A percentile compares a stretch with the other conserved stretches of the same genome.
These are phyloP conservation scores for Emericellopsis terricola DNA, from an alignment of 495 filamentous ascomycete genomes.

Conservation along the genomic window DNA sequence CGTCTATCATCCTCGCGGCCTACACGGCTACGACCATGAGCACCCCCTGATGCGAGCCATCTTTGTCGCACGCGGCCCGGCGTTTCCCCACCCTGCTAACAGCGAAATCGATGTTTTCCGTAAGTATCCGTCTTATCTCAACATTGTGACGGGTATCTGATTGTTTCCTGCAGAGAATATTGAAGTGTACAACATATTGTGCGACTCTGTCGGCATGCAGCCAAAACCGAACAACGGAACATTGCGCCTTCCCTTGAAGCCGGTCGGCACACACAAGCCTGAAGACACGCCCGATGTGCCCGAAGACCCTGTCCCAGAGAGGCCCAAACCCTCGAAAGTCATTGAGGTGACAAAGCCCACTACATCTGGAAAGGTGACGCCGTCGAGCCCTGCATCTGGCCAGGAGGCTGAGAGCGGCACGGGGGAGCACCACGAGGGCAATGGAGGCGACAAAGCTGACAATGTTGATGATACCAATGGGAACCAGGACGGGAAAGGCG, in stretches of 20 bases:
- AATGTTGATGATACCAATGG: no score
- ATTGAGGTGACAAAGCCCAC: not conserved
- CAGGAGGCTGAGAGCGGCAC: constrained; percentile 1
- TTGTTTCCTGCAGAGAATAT: constrained; percentile 49
- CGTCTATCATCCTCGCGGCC: constrained; percentile 54
- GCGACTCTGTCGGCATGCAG: constrained; percentile 55
- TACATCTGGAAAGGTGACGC: not conserved
- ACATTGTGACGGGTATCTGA: constrained; percentile 5
- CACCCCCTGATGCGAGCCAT: constrained; percentile 86
- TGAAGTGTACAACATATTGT: constrained; percentile 90
- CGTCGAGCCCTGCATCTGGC: not conserved
- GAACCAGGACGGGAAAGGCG: no score
- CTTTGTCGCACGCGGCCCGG: constrained; percentile 74
- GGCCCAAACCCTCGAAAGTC: not conserved
- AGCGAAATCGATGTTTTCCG: constrained; percentile 70
- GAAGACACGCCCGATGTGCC: constrained; percentile 12
- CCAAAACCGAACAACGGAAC: constrained; percentile 76
- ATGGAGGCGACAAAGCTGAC: no score
- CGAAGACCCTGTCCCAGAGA: constrained; percentile 12
- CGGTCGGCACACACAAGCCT: constrained; percentile 44
- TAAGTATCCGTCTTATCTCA: constrained; percentile 27
- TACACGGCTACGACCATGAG: constrained; percentile 84
- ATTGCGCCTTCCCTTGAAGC: constrained; percentile 53
- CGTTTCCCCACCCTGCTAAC: constrained; percentile 69
- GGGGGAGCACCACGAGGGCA: no score